Evolutionary conservation across 106 monocot species (phyloP).

Genomic region (Dendrobium huoshanense): DNA sequence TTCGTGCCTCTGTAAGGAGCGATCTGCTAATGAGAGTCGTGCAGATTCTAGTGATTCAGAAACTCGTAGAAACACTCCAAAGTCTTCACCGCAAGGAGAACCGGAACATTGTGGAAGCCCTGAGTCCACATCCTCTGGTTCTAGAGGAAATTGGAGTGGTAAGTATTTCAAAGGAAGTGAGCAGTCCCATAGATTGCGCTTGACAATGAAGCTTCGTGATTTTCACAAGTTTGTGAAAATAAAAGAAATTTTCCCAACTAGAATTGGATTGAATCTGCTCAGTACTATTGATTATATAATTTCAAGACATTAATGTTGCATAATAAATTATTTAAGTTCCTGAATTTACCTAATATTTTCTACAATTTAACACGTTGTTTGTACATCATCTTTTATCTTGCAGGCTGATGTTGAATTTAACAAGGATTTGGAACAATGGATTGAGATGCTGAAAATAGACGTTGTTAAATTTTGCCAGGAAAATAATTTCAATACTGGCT

Average conservation of each 20-base stretch:
- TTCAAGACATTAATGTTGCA: not conserved
- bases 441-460: constrained; percentile 62
- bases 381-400: not conserved
- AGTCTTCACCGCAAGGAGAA: constrained; percentile 24
- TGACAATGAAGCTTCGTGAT: constrained; percentile 91
- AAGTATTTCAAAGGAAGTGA: constrained; percentile 66
- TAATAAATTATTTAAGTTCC: constrained; percentile 19
- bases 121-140: constrained; percentile 44
- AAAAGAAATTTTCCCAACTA: not conserved
- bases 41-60: constrained; percentile 39
- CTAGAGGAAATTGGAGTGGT: constrained; percentile 56
- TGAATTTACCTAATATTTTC: not conserved
- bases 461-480: constrained; percentile 77
- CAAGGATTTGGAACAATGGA: constrained; percentile 92
- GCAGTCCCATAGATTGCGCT: constrained; percentile 37
- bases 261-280: not conserved
- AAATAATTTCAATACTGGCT: constrained; percentile 87
- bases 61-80: constrained; percentile 27
- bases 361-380: not conserved
- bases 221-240: constrained; percentile 80
- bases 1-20: constrained; percentile 19
- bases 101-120: constrained; percentile 33
- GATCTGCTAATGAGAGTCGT: constrained; percentile 14
- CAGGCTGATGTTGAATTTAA: constrained; percentile 56
- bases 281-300: not conserved